These are phyloP conservation scores for Aspergillus sp. DNA, from an alignment of 2,329 filamentous ascomycete species.

Conservation along the genomic window DNA sequence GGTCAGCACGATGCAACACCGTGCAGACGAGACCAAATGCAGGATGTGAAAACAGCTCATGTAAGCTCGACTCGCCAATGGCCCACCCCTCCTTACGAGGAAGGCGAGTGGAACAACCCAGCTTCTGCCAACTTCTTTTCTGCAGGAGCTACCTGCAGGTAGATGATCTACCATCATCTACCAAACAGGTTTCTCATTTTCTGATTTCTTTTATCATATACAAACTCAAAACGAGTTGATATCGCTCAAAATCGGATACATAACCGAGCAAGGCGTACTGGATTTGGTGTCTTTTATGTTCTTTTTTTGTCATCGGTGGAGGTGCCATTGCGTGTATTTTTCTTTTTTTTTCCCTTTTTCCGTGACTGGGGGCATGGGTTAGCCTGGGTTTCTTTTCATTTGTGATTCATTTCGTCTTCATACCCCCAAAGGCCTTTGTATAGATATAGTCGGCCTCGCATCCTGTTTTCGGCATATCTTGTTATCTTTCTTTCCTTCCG, in stretches of 20 bases:
- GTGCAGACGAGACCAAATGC: conserved; percentile 66
- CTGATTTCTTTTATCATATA: neutral
- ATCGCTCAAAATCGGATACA: conserved; percentile 19
- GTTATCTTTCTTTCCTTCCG: conserved; percentile 19
- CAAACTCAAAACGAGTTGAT: conserved; percentile 15
- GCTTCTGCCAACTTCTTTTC: conserved; percentile 78
- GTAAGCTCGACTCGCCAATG: conserved; percentile 64
- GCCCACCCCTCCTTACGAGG: conserved; percentile 93
- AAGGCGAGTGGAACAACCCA: conserved; percentile 83
- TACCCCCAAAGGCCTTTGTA: conserved; percentile 34
- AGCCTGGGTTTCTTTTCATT: conserved; percentile 14
- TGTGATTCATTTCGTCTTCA: conserved; percentile 25
- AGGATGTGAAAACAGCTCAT: conserved; percentile 52
- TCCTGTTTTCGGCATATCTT: conserved; percentile 20
- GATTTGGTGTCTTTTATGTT: conserved; percentile 21
- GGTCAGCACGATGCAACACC: conserved; percentile 48
- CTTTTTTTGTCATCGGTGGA: conserved; percentile 4
- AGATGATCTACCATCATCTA: conserved; percentile 7
- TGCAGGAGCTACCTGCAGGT: conserved; percentile 47
- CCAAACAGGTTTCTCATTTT: neutral
- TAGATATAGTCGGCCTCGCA: conserved; percentile 33
- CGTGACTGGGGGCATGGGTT: conserved; percentile 16
- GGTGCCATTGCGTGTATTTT: conserved; percentile 3
- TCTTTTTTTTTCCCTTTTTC: conserved; percentile 10
- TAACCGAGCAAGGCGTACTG: conserved; percentile 27